A percentile compares a stretch with the other conserved stretches of the same genome.
Conservation (phyloP, 306 rosid genomes). For the Dryas alaskensis region DNA sequence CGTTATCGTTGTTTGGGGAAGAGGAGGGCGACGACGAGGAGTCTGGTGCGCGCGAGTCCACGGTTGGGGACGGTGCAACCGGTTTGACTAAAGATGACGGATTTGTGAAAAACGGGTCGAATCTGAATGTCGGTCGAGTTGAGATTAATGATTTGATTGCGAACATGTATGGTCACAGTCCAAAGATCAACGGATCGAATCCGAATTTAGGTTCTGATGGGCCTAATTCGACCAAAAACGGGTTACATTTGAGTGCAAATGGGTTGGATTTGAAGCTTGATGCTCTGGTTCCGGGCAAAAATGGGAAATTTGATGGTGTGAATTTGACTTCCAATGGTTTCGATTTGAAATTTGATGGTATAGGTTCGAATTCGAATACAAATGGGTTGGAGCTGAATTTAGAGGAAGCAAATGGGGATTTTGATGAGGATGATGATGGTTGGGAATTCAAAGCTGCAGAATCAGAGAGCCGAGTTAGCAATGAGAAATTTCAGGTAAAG, state of each 20-base stretch:
- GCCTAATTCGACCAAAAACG: background rate
- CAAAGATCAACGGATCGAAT: conserved; percentile 37
- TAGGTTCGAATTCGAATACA: background rate
- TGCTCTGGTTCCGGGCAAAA: background rate
- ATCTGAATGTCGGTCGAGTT: conserved; percentile 34
- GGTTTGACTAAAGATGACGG: conserved; percentile 28
- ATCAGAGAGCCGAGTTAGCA: conserved; percentile 34
- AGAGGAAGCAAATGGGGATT: conserved; percentile 32
- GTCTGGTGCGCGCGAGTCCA: conserved; percentile 25
- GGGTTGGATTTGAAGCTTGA: conserved; percentile 15
- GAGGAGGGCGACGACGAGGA: conserved; percentile 35
- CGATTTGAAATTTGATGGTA: conserved; percentile 12
- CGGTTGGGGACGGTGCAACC: conserved; percentile 19
- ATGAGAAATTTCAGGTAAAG: conserved; percentile 39
- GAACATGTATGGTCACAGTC: conserved; percentile 41
- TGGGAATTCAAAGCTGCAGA: conserved; percentile 95
- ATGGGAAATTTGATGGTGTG: background rate
- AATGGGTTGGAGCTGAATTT: conserved; percentile 22
- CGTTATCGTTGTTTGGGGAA: conserved; percentile 86
- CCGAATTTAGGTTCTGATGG: conserved; percentile 10
- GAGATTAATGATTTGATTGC: conserved; percentile 48
- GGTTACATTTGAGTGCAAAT: conserved; percentile 11
- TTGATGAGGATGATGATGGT: conserved; percentile 54
- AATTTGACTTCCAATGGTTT: background rate
- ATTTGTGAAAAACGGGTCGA: conserved; percentile 35